A percentile compares a stretch with the other conserved stretches of the same genome.
These are phyloP conservation scores for Pichia kluyveri DNA, from an alignment of 805 yeast genomes.

Conservation along the genomic window DNA sequence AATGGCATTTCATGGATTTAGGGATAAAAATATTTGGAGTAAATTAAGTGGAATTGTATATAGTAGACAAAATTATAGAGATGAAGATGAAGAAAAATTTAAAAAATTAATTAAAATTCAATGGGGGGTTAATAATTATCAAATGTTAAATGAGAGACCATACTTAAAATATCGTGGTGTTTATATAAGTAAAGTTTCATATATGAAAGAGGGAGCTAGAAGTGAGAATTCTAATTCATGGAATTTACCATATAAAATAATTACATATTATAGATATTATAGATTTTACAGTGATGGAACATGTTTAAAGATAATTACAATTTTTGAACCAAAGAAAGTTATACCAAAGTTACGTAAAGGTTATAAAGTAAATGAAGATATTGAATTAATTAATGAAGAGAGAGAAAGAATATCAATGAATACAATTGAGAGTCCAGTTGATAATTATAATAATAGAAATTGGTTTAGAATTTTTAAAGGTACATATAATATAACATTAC, in stretches of 20 bases:
- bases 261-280: conserved; percentile 80
- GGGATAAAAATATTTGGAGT: conserved; percentile 40
- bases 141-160: conserved; percentile 59
- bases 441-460: conserved; percentile 3
- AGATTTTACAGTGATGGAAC: conserved; percentile 76
- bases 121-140: conserved; percentile 38
- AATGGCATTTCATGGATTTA: conserved; percentile 50
- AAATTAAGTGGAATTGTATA: conserved; percentile 41
- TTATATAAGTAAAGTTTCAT: conserved; percentile 78
- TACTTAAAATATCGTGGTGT: conserved; percentile 74
- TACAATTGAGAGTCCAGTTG: neutral
- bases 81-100: conserved; percentile 29
- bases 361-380: conserved; percentile 7
- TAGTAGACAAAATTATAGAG: conserved; percentile 44
- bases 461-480: conserved; percentile 38
- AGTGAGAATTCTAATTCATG: conserved; percentile 57
- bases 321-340: conserved; percentile 60
- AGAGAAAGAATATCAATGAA: conserved; percentile 1
- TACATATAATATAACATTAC: conserved; percentile 47
- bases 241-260: conserved; percentile 69
- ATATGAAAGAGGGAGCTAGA: conserved; percentile 74
- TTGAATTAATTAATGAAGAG: conserved; percentile 13
- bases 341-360: conserved; percentile 42
- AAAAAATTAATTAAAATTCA: conserved; percentile 24
- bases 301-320: conserved; percentile 59